Conservation (phyloP, 2,329 filamentous ascomycete genomes). For the Ceratocystis harringtonii region DNA sequence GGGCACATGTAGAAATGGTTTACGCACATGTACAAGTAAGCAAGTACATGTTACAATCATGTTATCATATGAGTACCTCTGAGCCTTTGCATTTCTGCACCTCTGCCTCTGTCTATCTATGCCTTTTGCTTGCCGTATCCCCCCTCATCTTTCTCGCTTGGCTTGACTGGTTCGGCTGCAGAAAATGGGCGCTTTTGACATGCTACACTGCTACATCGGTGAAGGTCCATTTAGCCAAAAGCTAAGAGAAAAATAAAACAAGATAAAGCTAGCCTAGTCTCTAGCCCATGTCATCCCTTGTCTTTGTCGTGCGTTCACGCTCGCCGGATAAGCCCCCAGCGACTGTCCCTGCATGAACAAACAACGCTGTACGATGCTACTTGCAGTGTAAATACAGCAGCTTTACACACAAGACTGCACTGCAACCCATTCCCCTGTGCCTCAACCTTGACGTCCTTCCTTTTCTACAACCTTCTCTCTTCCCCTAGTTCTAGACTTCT, state of each 20-base stretch:
- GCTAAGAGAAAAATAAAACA: neutral
- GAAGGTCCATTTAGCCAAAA: too few species aligned
- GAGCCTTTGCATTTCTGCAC: neutral
- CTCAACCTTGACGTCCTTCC: too few species aligned
- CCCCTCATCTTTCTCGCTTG: neutral
- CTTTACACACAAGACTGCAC: too few species aligned
- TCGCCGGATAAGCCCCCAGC: neutral
- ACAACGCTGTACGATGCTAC: neutral
- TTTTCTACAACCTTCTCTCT: neutral
- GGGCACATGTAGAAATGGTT: neutral
- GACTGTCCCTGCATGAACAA: neutral
- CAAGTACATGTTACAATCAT: neutral
- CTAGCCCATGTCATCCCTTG: neutral
- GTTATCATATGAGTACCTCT: neutral
- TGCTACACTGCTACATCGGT: neutral
- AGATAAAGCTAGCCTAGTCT: neutral
- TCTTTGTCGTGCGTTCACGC: neutral
- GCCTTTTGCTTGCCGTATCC: neutral
- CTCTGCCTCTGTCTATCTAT: neutral
- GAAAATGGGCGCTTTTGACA: neutral
- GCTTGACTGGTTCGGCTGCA: neutral
- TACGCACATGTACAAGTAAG: neutral
- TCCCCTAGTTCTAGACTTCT: neutral
- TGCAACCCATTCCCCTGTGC: too few species aligned
- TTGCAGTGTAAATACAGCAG: neutral